A percentile compares a stretch with the other conserved stretches of the same genome.
Conservation (phyloP, 352 stramenopile genomes). For the Phytophthora pisi region DNA sequence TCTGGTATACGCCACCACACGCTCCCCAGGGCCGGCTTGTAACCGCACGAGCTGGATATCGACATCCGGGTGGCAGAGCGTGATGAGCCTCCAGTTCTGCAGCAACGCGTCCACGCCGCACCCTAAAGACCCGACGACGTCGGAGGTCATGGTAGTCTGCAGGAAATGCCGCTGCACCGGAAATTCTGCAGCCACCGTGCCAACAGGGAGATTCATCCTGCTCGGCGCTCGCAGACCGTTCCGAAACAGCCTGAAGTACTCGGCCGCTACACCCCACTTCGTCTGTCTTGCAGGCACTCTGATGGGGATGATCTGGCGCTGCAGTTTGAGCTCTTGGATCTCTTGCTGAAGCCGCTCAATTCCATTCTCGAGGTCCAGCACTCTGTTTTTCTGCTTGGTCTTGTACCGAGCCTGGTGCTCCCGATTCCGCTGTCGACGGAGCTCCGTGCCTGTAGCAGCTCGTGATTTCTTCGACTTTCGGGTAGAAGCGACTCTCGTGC, state of each 20-base stretch:
- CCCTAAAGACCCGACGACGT: background rate
- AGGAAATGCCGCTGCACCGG: background rate
- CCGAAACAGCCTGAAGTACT: background rate
- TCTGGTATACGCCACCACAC: slow-evolving; percentile 4
- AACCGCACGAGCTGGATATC: slow-evolving; percentile 1
- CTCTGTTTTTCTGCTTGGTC: background rate
- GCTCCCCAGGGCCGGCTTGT: background rate
- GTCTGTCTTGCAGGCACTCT: background rate
- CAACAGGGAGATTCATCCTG: background rate
- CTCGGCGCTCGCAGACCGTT: background rate
- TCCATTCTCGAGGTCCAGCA: background rate
- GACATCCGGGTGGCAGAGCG: background rate
- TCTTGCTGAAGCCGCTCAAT: background rate
- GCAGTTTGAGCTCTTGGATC: background rate
- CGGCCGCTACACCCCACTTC: background rate
- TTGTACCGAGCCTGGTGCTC: background rate
- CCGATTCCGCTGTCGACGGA: background rate
- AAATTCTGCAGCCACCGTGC: background rate
- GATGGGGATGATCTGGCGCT: background rate
- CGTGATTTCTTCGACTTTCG: background rate
- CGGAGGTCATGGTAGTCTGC: background rate
- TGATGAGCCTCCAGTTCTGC: slow-evolving; percentile 1
- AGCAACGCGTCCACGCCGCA: slow-evolving; percentile 4
- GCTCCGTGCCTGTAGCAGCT: background rate
- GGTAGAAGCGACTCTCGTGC: background rate